Evolutionary conservation across 2,329 filamentous ascomycete genomes (phyloP).

Genomic region (Phaeosphaeriaceae sp.): DNA sequence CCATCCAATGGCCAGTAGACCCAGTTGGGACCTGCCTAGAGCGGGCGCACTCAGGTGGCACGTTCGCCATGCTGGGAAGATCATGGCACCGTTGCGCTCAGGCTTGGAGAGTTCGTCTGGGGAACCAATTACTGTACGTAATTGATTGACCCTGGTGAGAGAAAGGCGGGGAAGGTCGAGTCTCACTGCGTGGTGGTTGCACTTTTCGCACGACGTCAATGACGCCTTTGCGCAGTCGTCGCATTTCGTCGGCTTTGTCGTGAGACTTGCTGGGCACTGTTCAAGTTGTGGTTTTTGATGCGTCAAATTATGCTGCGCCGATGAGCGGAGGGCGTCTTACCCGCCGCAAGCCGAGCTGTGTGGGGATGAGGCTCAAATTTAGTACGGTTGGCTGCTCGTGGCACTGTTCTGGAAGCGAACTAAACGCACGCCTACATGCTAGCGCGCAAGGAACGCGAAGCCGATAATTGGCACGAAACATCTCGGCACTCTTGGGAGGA

Average conservation of each 20-base stretch:
- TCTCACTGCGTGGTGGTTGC: conserved; percentile 10
- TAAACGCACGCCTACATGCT: conserved; percentile 10
- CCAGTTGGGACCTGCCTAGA: conserved; percentile 8
- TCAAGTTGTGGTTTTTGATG: conserved; percentile 9
- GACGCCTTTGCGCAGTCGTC: conserved; percentile 1
- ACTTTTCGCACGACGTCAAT: neutral
- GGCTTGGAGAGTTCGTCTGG: conserved; percentile 15
- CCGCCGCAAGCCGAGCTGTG: conserved; percentile 26
- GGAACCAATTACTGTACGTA: conserved; percentile 37
- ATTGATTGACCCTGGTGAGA: conserved; percentile 2
- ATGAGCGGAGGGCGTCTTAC: conserved; percentile 11
- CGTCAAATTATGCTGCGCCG: conserved; percentile 5
- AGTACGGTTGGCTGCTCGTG: neutral
- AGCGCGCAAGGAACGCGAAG: neutral
- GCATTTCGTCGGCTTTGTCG: conserved; percentile 21
- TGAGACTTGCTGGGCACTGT: conserved; percentile 11
- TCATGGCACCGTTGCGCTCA: conserved; percentile 1
- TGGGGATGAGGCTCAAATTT: conserved; percentile 20
- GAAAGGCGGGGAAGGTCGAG: conserved; percentile 19
- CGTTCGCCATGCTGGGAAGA: neutral
- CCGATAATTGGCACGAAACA: conserved; percentile 17
- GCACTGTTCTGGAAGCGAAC: conserved; percentile 14
- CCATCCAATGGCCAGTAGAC: conserved; percentile 7
- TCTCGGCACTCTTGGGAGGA: neutral
- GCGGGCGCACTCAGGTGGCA: neutral